Evolutionary conservation across 306 rosid species (phyloP).

Genomic region (Lathyrus aphaca): DNA sequence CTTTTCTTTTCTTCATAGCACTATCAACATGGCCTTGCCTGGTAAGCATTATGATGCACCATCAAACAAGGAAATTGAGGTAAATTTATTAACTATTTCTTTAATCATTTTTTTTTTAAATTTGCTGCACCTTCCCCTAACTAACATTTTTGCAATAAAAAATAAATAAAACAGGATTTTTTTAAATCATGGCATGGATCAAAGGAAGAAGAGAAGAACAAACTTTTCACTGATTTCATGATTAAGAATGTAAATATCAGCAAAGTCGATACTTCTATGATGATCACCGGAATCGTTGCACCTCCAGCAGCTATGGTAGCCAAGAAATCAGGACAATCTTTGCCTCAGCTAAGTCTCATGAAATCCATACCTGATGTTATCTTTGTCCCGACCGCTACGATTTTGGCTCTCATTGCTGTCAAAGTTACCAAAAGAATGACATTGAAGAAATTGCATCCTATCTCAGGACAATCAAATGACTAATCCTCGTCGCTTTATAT

Average conservation of each 20-base stretch:
- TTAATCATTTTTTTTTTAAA: neutral
- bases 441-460: constrained; percentile 21
- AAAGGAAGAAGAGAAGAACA: neutral
- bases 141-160: constrained; percentile 2
- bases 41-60: constrained; percentile 69
- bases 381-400: constrained; percentile 60
- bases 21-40: constrained; percentile 60
- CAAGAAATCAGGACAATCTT: constrained; percentile 51
- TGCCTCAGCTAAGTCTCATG: constrained; percentile 53
- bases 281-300: constrained; percentile 61
- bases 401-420: constrained; percentile 50
- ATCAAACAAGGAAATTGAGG: constrained; percentile 42
- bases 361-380: constrained; percentile 61
- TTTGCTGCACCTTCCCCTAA: neutral
- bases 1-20: constrained; percentile 36
- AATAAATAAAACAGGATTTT: constrained; percentile 35
- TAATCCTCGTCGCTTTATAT: neutral
- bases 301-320: constrained; percentile 66
- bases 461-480: neutral
- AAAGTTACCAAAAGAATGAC: constrained; percentile 53
- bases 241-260: constrained; percentile 35
- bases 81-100: constrained; percentile 29
- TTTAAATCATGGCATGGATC: constrained; percentile 11
- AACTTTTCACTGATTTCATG: constrained; percentile 34
- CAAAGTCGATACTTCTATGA: constrained; percentile 48